Evolutionary conservation across 257 asterid genomes (phyloP), one percentile per base, ranked within the genome.

Genomic region (Euphrasia confusa): DNA sequence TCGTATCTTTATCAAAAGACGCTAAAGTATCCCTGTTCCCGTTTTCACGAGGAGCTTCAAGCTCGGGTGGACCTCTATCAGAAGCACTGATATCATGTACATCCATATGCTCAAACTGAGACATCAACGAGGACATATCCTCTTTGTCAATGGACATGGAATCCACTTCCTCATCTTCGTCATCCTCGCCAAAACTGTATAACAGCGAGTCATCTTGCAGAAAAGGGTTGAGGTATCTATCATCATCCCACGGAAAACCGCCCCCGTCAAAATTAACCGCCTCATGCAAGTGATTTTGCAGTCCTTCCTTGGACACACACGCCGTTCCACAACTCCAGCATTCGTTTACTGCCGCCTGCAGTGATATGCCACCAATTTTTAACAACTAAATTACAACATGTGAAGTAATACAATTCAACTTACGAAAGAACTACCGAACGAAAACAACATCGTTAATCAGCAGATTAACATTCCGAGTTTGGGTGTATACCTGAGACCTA

Each of bases 121-220:
- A 74, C 58, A 80, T 35, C 52, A 79, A 77, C 30, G 69, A 75
- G n/a, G 42, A 73, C 55, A 84, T 64, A 49, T 84, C 95, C 28
- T 70, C 71, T 54, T 60, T 45, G 67, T 86, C 89, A 21, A 65
- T 11, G 5, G 70, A 24, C 77, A 73, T 49, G 15, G 58, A 2
- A 58, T 71, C 81, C 28, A 71, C 83, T 60, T 83, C 89, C 61
- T 81, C 93, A 35, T 35, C 40, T 35, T 78, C 95, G 42, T 78
- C 83, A 54, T 78, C 88, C 71, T 81, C 98, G 21, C 58, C 81
- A 72, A 88, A 89, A 67, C 87, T 81, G 76, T 84, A 89, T 71
- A 92, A 63, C 15, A 92, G 81, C 4, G 96, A 80, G 75, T 92
- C 99, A 57, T 89, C 97, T 71, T 75, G 87, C 84, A 86, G 61